These are phyloP conservation scores for Pharus latifolius DNA, from an alignment of 176 grass and related monocot genomes.

Conservation along the genomic window DNA sequence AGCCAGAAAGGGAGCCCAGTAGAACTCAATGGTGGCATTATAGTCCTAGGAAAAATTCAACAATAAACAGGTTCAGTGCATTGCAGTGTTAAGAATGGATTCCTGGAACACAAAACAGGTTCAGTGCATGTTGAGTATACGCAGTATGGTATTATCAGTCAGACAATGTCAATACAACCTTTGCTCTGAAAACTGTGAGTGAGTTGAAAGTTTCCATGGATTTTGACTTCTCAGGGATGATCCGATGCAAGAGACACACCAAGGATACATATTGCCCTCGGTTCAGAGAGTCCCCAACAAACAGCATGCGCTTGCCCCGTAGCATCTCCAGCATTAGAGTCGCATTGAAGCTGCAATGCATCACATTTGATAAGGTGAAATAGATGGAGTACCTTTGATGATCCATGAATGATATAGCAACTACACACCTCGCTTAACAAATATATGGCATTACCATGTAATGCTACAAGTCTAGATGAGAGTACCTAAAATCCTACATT, in stretches of 20 bases:
- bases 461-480: not conserved
- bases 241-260: constrained; percentile 71
- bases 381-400: not conserved
- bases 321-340: constrained; percentile 73
- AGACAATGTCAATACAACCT: too few relatives aligned
- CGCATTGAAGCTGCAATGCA: constrained; percentile 65
- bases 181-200: constrained; percentile 75
- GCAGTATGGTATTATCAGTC: too few relatives aligned
- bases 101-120: too few relatives aligned
- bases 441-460: not conserved
- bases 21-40: constrained; percentile 94
- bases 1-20: constrained; percentile 95
- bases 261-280: constrained; percentile 76
- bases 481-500: not conserved
- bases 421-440: not conserved
- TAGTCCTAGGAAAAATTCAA: constrained; percentile 45
- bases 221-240: constrained; percentile 50
- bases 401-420: not conserved
- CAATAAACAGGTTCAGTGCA: not conserved
- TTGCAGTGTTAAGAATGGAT: too few relatives aligned
- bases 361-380: not conserved
- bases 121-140: too few relatives aligned
- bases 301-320: constrained; percentile 81
- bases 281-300: constrained; percentile 87
- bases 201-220: constrained; percentile 81